Evolutionary conservation across 1,284 basidiomycete genomes (phyloP).

Genomic region (Cystobasidium pallidum): DNA sequence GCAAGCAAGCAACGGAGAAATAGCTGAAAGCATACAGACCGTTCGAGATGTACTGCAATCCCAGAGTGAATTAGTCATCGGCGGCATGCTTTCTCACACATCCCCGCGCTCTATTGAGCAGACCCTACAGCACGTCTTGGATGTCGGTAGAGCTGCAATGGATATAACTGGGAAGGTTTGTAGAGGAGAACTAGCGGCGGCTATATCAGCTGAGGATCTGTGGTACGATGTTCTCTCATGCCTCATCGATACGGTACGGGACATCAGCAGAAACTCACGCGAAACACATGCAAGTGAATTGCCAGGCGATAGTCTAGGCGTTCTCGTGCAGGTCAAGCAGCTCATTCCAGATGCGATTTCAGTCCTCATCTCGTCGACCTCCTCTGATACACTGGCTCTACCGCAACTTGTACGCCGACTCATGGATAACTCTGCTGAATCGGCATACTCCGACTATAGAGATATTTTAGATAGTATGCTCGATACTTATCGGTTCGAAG

Average conservation of each 20-base stretch:
- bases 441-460: slow-evolving; percentile 81
- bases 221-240: slow-evolving; percentile 15
- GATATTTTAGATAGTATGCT: slow-evolving; percentile 90
- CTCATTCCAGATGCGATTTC: slow-evolving; percentile 80
- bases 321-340: not conserved
- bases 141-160: not conserved
- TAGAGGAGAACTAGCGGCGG: not conserved
- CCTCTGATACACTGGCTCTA: slow-evolving; percentile 82
- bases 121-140: not conserved
- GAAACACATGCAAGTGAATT: not conserved
- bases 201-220: not conserved
- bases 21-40: slow-evolving; percentile 69
- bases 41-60: slow-evolving; percentile 66
- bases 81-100: not conserved
- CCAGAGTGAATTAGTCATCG: slow-evolving; percentile 63
- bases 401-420: slow-evolving; percentile 88
- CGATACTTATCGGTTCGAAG: slow-evolving; percentile 87
- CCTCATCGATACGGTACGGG: slow-evolving; percentile 8
- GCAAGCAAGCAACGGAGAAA: slow-evolving; percentile 67
- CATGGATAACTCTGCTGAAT: slow-evolving; percentile 64
- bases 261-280: slow-evolving; percentile 1
- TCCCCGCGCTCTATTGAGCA: not conserved
- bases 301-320: not conserved
- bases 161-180: not conserved
- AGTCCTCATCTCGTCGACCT: slow-evolving; percentile 78